phyloP scores from a whole-genome alignment of 2,329 filamentous ascomycete species.

The Knoxdaviesia capensis region DNA sequence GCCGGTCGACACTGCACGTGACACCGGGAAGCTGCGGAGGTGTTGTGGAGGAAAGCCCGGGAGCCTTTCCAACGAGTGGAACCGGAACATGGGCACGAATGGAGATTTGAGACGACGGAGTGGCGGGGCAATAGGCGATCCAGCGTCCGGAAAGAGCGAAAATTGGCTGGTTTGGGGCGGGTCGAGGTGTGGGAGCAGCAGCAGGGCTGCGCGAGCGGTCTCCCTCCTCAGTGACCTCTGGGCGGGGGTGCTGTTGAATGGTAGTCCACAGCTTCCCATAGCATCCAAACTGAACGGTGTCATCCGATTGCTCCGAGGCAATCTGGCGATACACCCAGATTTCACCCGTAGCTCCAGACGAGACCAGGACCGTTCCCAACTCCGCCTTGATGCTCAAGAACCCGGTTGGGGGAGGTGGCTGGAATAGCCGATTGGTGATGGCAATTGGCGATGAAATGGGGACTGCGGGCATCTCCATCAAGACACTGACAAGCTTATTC shows the following conservation, averaged over 20 bases:
- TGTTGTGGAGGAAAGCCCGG: slow-evolving; percentile 37
- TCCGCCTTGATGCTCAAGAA: slow-evolving; percentile 57
- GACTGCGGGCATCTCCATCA: slow-evolving; percentile 50
- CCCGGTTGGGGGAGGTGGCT: slow-evolving; percentile 49
- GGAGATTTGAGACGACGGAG: slow-evolving; percentile 49
- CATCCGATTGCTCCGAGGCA: slow-evolving; percentile 16
- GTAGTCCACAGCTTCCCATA: slow-evolving; percentile 86
- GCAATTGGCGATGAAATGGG: slow-evolving; percentile 33
- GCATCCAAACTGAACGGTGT: slow-evolving; percentile 34
- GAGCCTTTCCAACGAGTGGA: slow-evolving; percentile 29
- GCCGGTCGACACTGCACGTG: slow-evolving; percentile 51
- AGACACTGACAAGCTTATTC: slow-evolving; percentile 47
- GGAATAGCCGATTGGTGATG: slow-evolving; percentile 41
- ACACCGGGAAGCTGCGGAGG: slow-evolving; percentile 48
- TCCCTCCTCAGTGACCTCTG: slow-evolving; percentile 24
- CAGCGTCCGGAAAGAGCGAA: slow-evolving; percentile 51
- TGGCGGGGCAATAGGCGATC: slow-evolving; percentile 58
- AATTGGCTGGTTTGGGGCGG: slow-evolving; percentile 33
- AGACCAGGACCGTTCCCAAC: slow-evolving; percentile 49
- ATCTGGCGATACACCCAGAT: slow-evolving; percentile 54
- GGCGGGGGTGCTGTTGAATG: slow-evolving; percentile 40
- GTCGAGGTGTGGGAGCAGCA: slow-evolving; percentile 13
- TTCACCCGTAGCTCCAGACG: slow-evolving; percentile 71
- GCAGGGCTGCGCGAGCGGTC: slow-evolving; percentile 15
- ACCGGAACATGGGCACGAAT: slow-evolving; percentile 46